Conservation (phyloP, 1,284 basidiomycete species). For the Pascua sp. region DNA sequence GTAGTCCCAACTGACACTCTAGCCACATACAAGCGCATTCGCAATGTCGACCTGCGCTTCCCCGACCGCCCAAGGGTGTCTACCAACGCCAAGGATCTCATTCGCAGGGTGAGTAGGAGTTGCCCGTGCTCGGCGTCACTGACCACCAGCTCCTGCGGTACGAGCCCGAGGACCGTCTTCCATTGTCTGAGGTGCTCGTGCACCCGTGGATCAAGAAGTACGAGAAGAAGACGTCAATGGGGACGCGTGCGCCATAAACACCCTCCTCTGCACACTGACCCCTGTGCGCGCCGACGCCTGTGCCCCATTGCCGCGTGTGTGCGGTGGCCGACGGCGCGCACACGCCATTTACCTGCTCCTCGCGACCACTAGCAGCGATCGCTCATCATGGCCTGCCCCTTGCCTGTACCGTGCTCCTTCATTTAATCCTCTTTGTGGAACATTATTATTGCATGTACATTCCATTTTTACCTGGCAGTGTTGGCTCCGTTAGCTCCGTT, state of each 20-base stretch:
- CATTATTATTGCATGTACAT: too few relatives aligned
- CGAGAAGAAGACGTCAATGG: conserved; percentile 41
- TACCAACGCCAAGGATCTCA: conserved; percentile 64
- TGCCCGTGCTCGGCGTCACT: background rate
- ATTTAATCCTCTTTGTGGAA: too few relatives aligned
- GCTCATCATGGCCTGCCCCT: too few relatives aligned
- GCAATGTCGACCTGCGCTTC: conserved; percentile 68
- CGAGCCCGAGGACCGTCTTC: conserved; percentile 75
- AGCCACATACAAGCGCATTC: conserved; percentile 80
- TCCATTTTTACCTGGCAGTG: too few relatives aligned
- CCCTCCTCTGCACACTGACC: too few relatives aligned
- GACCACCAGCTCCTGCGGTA: conserved; percentile 72
- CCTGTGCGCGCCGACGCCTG: background rate
- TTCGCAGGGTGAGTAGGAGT: conserved; percentile 55
- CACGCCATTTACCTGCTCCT: too few relatives aligned
- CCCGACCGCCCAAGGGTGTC: conserved; percentile 58
- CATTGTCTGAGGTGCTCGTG: conserved; percentile 71
- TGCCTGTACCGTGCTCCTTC: too few relatives aligned
- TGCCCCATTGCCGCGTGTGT: background rate
- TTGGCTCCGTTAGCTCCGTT: too few relatives aligned
- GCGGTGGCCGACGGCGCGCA: too few relatives aligned
- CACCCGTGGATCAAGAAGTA: conserved; percentile 95
- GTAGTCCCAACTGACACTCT: background rate
- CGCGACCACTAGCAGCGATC: too few relatives aligned
- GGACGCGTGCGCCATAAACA: conserved; percentile 6